Conservation (phyloP, 2,329 filamentous ascomycete genomes). For the Sporothrix protearum region DNA sequence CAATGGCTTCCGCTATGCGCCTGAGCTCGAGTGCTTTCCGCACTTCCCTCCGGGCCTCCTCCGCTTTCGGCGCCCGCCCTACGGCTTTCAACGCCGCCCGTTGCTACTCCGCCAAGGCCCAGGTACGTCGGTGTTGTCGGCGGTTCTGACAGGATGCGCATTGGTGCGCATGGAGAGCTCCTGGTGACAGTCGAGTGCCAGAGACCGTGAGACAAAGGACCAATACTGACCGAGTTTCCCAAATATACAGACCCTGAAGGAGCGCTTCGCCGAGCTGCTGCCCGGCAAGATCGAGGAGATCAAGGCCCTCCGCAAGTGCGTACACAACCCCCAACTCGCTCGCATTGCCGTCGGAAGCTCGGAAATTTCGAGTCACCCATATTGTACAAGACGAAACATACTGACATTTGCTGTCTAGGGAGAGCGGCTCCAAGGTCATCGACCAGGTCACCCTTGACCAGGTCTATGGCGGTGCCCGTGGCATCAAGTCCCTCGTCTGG, state of each 20-base stretch:
- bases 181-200: background rate
- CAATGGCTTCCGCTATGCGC: slow-evolving; percentile 82
- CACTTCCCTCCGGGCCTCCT: slow-evolving; percentile 64
- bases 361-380: background rate
- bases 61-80: slow-evolving; percentile 61
- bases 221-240: slow-evolving; percentile 13
- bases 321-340: slow-evolving; percentile 27
- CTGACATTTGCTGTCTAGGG: slow-evolving; percentile 51
- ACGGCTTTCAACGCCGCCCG: slow-evolving; percentile 78
- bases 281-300: slow-evolving; percentile 98
- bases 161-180: background rate
- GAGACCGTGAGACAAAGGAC: background rate
- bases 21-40: slow-evolving; percentile 78
- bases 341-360: background rate
- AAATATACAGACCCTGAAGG: slow-evolving; percentile 76
- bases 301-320: slow-evolving; percentile 95
- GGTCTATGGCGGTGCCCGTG: slow-evolving; percentile 98
- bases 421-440: slow-evolving; percentile 90
- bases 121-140: slow-evolving; percentile 51
- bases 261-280: slow-evolving; percentile 93
- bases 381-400: background rate
- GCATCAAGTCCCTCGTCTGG: slow-evolving; percentile 98
- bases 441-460: slow-evolving; percentile 99
- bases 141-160: background rate
- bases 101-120: slow-evolving; percentile 89